Base-by-base conservation (phyloP, 257 asterid species). In the Nicotiana tabacum region DNA sequence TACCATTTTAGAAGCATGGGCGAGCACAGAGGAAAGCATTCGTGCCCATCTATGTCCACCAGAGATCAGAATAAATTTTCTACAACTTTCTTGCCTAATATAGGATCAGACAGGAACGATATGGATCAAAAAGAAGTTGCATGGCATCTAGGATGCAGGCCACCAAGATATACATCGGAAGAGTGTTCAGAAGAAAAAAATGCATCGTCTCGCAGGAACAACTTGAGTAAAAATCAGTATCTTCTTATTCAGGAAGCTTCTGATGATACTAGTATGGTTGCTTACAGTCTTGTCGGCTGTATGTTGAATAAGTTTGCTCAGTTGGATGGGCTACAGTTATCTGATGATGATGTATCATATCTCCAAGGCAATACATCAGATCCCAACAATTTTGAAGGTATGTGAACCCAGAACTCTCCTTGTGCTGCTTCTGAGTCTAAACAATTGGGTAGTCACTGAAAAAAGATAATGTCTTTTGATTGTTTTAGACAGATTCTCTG, bases 211-310 rank as follows among this genome's bases (percentile, higher is more conserved):
- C 78, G 80, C 29, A 78, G 83, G 72, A 87, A 85, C 68, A 86
- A 82, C 76, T 35, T 70, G 70, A 69, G 48, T 13, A 69, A 82
- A 51, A 96, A 92, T 84, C 82, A 81, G 67, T 96, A 96, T 91
- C 98, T 93, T 79, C 86, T 84, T 64, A 83, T 93, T 81, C 98
- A 96, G 89, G 92, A 90, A 89, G 97, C 95, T 86, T 92, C 98
- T 89, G 98, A 96, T 87, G 86, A 65, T 67, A 87, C 97, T 57
- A 91, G 94, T 83, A 88, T 90, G 89, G 84, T 84, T 66, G 93
- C 94, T 70, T 91, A 92, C 83, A 82, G 80, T 68, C 83, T 90
- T 82, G 90, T 90, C 43, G 98, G 93, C 82, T 78, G 84, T 83
- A 83, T 91, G 83, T 82, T 96, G 84, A 85, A 90, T 56, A 88